Evolutionary conservation across 768 basidiomycete genomes (phyloP).

Genomic region (Coprinopsis sp.): DNA sequence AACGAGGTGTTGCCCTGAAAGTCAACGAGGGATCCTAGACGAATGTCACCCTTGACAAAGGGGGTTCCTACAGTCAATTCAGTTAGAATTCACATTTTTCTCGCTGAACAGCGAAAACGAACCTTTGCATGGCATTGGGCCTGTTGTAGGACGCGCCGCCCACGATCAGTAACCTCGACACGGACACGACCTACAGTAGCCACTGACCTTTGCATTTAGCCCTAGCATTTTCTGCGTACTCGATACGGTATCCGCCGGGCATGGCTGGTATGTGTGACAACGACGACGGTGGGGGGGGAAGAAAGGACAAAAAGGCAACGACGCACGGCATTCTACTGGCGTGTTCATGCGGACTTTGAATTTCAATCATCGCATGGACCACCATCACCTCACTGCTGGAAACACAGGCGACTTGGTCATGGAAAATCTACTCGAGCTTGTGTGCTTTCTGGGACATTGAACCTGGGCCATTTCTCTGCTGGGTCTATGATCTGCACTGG

Average conservation of each 20-base stretch:
- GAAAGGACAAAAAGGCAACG: slow-evolving; percentile 22
- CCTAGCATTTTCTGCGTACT: slow-evolving; percentile 64
- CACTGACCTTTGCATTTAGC: slow-evolving; percentile 75
- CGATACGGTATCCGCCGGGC: slow-evolving; percentile 69
- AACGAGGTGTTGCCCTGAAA: slow-evolving; percentile 64
- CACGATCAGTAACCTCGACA: slow-evolving; percentile 20
- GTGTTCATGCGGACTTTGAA: slow-evolving; percentile 35
- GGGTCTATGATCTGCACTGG: too few species aligned
- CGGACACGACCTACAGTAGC: slow-evolving; percentile 17
- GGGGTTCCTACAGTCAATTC: slow-evolving; percentile 46
- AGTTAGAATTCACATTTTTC: slow-evolving; percentile 13
- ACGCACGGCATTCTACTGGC: slow-evolving; percentile 24
- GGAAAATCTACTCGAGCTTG: too few species aligned
- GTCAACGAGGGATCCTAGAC: slow-evolving; percentile 73
- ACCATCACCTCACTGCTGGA: slow-evolving; percentile 18
- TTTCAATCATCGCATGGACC: slow-evolving; percentile 43
- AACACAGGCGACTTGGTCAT: too few species aligned
- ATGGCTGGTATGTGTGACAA: slow-evolving; percentile 38
- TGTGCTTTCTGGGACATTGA: too few species aligned
- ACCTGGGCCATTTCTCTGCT: too few species aligned
- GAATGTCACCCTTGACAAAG: slow-evolving; percentile 68
- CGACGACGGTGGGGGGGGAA: slow-evolving; percentile 18
- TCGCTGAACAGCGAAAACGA: slow-evolving; percentile 11
- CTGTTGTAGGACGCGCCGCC: slow-evolving; percentile 38
- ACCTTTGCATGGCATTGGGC: slow-evolving; percentile 77